These are phyloP conservation scores for Globisporangium paddicum DNA, from an alignment of 352 stramenopile species.

Conservation along the genomic window DNA sequence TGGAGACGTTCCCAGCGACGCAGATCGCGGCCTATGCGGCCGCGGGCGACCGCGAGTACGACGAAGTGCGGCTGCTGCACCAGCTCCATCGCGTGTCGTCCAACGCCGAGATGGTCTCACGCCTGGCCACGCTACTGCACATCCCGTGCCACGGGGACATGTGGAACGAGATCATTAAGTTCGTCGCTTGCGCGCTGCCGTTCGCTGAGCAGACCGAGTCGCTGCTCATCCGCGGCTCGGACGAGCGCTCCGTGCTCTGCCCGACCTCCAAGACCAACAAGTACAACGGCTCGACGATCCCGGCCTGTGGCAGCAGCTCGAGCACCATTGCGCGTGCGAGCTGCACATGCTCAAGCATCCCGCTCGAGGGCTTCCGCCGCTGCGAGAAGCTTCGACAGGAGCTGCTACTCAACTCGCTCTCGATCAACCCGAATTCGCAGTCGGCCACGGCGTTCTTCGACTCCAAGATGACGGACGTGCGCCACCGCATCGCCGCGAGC, in stretches of 20 bases:
- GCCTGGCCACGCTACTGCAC: conserved; percentile 56
- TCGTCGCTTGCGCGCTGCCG: conserved; percentile 63
- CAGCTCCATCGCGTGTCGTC: conserved; percentile 57
- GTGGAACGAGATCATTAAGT: conserved; percentile 78
- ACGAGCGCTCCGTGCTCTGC: conserved; percentile 79
- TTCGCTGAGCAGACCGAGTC: conserved; percentile 85
- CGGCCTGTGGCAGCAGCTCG: conserved; percentile 16
- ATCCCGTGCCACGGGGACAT: conserved; percentile 66
- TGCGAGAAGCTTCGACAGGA: conserved; percentile 69
- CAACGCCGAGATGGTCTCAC: conserved; percentile 56
- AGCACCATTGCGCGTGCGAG: conserved; percentile 64
- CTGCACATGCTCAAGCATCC: conserved; percentile 85
- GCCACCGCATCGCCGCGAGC: conserved; percentile 51
- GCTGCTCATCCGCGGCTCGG: conserved; percentile 75
- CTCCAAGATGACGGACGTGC: conserved; percentile 54
- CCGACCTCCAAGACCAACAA: conserved; percentile 83
- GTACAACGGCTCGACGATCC: conserved; percentile 82
- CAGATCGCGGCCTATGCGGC: conserved; percentile 60
- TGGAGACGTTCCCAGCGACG: conserved; percentile 60
- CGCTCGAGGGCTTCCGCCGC: conserved; percentile 49
- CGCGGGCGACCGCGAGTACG: conserved; percentile 39
- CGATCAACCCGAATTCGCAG: conserved; percentile 77
- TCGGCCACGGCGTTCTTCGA: conserved; percentile 62
- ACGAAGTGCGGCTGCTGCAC: conserved; percentile 64
- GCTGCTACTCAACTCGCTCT: conserved; percentile 73